Percentiles rank a stretch among this genome's conserved stretches.
phyloP scores from a whole-genome alignment of 306 rosid genomes.

The Arachis hypogaea region DNA sequence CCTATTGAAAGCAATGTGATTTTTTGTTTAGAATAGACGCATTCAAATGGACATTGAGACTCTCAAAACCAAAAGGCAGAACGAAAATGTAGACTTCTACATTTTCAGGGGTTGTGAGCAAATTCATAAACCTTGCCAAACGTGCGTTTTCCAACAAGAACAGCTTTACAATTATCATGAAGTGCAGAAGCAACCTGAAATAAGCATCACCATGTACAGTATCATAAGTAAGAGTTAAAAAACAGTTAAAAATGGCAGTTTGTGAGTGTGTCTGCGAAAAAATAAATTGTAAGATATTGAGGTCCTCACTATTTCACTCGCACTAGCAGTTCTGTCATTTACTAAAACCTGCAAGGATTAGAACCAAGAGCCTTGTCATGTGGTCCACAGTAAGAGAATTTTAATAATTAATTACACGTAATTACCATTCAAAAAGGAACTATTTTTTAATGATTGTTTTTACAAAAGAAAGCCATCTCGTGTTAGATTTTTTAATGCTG shows the following conservation, averaged over 20 bases:
- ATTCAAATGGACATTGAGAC: constrained; percentile 21
- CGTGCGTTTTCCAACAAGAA: constrained; percentile 93
- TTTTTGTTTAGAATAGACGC: constrained; percentile 12
- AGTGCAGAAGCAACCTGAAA: constrained; percentile 99
- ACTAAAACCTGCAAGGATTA: constrained; percentile 79
- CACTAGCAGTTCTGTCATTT: constrained; percentile 92
- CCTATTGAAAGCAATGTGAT: constrained; percentile 50
- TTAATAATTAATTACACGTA: constrained; percentile 5
- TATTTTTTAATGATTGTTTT: background rate
- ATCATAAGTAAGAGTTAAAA: constrained; percentile 26
- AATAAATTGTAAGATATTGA: constrained; percentile 30
- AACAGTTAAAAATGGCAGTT: background rate
- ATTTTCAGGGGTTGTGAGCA: constrained; percentile 8
- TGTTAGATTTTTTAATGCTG: background rate
- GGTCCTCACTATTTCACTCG: constrained; percentile 94
- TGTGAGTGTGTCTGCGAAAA: constrained; percentile 14
- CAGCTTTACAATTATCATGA: constrained; percentile 94
- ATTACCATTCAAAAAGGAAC: constrained; percentile 16
- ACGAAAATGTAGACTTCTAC: constrained; percentile 11
- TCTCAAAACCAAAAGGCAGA: constrained; percentile 14
- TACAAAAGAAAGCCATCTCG: background rate
- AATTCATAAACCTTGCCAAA: constrained; percentile 79
- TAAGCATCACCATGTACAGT: constrained; percentile 30
- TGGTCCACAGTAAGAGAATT: constrained; percentile 27
- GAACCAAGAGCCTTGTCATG: constrained; percentile 39